Conservation (phyloP, 2,329 filamentous ascomycete genomes). For the Alternaria tenuissima region DNA sequence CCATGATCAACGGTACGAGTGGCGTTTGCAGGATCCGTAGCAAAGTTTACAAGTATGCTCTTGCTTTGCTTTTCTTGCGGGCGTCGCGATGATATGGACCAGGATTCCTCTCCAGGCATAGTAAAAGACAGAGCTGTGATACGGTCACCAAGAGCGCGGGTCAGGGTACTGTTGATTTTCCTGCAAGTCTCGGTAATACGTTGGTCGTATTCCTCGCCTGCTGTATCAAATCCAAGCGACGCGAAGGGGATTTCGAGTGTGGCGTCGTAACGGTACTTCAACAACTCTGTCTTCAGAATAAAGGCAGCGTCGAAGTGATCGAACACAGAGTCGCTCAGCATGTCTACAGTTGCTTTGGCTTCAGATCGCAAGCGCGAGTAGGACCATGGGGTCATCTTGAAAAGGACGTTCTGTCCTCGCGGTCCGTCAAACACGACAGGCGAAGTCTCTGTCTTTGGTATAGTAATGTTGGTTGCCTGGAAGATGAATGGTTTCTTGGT, state of each 20-base stretch:
- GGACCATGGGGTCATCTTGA: conserved; percentile 90
- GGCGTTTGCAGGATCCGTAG: conserved; percentile 76
- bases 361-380: conserved; percentile 77
- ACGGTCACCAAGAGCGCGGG: conserved; percentile 77
- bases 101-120: conserved; percentile 40
- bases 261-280: conserved; percentile 64
- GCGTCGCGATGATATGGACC: conserved; percentile 46
- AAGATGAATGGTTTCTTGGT: conserved; percentile 69
- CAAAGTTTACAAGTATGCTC: conserved; percentile 69
- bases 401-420: conserved; percentile 81
- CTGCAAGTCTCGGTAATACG: conserved; percentile 54
- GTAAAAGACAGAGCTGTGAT: conserved; percentile 67
- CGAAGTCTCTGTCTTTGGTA: conserved; percentile 54
- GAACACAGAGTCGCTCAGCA: conserved; percentile 75
- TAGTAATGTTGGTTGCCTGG: conserved; percentile 48
- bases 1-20: conserved; percentile 85
- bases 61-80: conserved; percentile 39
- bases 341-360: conserved; percentile 75
- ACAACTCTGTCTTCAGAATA: conserved; percentile 67
- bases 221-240: conserved; percentile 36
- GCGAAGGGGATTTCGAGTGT: conserved; percentile 53
- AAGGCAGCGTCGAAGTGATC: conserved; percentile 89
- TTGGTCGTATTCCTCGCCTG: conserved; percentile 36
- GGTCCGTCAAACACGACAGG: conserved; percentile 82
- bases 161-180: conserved; percentile 71